Evolutionary conservation across 164 flowering plant genomes (phyloP).

Genomic region (Dillenia suffruticosa): DNA sequence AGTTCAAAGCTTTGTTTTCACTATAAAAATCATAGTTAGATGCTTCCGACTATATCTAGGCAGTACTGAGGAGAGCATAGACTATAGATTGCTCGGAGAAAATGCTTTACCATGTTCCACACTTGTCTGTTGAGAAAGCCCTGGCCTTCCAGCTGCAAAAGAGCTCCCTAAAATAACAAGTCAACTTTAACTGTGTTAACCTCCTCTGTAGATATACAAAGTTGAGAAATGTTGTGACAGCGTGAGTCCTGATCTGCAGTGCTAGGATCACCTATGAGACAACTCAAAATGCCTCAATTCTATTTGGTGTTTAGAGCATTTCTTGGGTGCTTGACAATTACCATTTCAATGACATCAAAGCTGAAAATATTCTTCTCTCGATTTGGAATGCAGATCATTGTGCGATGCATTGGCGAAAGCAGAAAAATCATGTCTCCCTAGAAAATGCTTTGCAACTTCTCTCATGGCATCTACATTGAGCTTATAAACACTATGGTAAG

Average conservation of each 20-base stretch:
- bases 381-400: slow-evolving; percentile 41
- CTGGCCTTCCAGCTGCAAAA: slow-evolving; percentile 84
- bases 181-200: background rate
- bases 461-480: slow-evolving; percentile 68
- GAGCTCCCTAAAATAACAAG: slow-evolving; percentile 51
- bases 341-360: slow-evolving; percentile 76
- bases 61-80: too few species aligned
- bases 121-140: slow-evolving; percentile 93
- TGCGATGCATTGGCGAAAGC: slow-evolving; percentile 70
- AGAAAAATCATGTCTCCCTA: slow-evolving; percentile 86
- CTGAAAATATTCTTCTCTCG: slow-evolving; percentile 75
- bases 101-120: slow-evolving; percentile 72
- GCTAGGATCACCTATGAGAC: too few species aligned
- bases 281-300: too few species aligned
- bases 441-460: slow-evolving; percentile 67
- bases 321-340: slow-evolving; percentile 16
- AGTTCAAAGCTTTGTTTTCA: too few species aligned
- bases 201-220: too few species aligned
- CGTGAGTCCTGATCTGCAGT: too few species aligned
- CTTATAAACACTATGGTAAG: slow-evolving; percentile 58
- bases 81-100: background rate
- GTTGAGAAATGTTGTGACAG: too few species aligned
- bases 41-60: too few species aligned
- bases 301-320: too few species aligned
- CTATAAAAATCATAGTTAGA: too few species aligned